Conservation (phyloP, 2,329 filamentous ascomycete species). For the Sporothrix schenckii region DNA sequence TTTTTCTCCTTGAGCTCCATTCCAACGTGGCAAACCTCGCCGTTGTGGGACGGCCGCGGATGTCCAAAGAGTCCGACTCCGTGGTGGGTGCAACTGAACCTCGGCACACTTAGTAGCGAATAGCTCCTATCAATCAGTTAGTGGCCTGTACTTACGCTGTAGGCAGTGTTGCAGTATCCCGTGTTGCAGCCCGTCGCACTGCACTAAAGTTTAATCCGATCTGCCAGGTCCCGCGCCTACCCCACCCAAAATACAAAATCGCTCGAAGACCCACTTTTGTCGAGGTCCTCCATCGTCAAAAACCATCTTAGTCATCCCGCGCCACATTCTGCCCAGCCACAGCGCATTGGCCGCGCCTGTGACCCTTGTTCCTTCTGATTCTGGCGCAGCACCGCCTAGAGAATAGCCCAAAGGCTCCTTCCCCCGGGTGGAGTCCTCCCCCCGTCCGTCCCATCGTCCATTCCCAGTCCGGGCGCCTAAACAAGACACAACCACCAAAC, state of each 20-base stretch:
- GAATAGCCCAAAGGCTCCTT: slow-evolving; percentile 1
- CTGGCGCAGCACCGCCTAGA: slow-evolving; percentile 6
- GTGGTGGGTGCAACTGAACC: slow-evolving; percentile 23
- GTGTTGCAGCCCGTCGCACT: background rate
- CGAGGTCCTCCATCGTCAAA: background rate
- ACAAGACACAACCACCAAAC: slow-evolving; percentile 24
- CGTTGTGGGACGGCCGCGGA: slow-evolving; percentile 26
- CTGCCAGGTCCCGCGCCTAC: slow-evolving; percentile 13
- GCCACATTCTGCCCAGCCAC: slow-evolving; percentile 21
- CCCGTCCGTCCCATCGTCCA: slow-evolving; percentile 17
- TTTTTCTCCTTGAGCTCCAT: background rate
- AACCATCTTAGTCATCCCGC: background rate
- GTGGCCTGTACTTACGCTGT: background rate
- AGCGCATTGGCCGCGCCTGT: background rate
- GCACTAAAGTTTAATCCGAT: background rate
- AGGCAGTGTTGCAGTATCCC: no score
- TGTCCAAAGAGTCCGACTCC: slow-evolving; percentile 14
- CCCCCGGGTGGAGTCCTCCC: slow-evolving; percentile 13
- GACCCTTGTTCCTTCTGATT: background rate
- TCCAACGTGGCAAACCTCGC: slow-evolving; percentile 24
- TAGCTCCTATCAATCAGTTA: slow-evolving; percentile 7
- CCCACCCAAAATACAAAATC: background rate
- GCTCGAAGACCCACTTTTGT: background rate
- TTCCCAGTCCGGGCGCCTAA: slow-evolving; percentile 27
- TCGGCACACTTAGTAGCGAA: slow-evolving; percentile 21